Conservation (phyloP, 2,329 filamentous ascomycete genomes). For the Metarhizium anisopliae region DNA sequence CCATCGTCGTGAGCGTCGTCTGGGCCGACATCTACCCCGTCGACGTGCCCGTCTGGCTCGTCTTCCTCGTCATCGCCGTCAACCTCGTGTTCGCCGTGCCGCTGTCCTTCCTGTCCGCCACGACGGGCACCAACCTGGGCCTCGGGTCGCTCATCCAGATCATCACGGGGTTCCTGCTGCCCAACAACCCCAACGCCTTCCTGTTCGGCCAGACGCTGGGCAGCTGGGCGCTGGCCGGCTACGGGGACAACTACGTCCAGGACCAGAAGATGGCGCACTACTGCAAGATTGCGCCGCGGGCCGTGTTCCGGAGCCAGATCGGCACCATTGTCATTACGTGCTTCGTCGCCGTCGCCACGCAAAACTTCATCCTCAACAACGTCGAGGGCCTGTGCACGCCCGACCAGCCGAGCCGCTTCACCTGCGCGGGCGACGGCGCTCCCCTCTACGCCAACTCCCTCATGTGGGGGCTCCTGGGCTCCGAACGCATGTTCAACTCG, state of each 20-base stretch:
- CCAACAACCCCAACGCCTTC: constrained; percentile 16
- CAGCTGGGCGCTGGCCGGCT: constrained; percentile 19
- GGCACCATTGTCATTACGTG: constrained; percentile 36
- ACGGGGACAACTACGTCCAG: constrained; percentile 32
- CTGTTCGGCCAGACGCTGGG: constrained; percentile 16
- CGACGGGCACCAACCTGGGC: constrained; percentile 33
- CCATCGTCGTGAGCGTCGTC: constrained; percentile 21
- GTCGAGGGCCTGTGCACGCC: constrained; percentile 22
- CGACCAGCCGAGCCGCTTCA: constrained; percentile 31
- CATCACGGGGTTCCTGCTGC: constrained; percentile 21
- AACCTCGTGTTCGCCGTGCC: constrained; percentile 32
- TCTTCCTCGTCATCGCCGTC: constrained; percentile 32
- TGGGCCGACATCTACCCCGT: constrained; percentile 19
- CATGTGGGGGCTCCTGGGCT: constrained; percentile 43
- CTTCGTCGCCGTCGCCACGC: constrained; percentile 34
- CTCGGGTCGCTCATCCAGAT: constrained; percentile 33
- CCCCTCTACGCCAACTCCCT: constrained; percentile 27
- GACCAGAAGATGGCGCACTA: constrained; percentile 45
- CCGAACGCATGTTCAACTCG: constrained; percentile 32
- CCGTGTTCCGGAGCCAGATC: constrained; percentile 38
- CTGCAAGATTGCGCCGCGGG: constrained; percentile 38
- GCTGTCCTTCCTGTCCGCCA: constrained; percentile 33
- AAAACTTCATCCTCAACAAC: constrained; percentile 31
- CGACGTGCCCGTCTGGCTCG: constrained; percentile 27
- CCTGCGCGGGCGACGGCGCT: constrained; percentile 39